A percentile compares a stretch with the other conserved stretches of the same genome.
Conservation (phyloP, 495 filamentous ascomycete species). For the Sporormia fimetaria region DNA sequence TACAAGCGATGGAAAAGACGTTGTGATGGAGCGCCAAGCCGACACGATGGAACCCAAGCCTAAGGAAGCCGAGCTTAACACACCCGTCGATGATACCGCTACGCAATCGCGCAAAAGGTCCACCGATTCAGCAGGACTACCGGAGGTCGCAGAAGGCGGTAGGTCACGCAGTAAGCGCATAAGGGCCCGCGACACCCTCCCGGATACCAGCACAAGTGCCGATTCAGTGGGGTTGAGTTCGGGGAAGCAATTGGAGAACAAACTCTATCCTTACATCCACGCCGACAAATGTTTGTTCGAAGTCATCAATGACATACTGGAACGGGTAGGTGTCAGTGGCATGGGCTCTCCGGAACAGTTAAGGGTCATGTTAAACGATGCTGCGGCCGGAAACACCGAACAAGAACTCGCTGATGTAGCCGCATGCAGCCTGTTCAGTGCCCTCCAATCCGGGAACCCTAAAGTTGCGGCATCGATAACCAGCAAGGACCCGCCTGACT, state of each 20-base stretch:
- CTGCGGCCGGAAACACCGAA: not conserved
- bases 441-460: constrained; percentile 5
- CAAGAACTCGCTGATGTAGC: constrained; percentile 10
- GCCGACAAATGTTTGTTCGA: constrained; percentile 70
- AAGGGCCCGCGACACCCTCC: constrained; percentile 61
- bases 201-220: constrained; percentile 37
- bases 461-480: constrained; percentile 15
- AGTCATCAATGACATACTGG: constrained; percentile 52
- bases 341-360: constrained; percentile 29
- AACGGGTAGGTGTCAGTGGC: constrained; percentile 50
- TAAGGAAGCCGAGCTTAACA: constrained; percentile 7
- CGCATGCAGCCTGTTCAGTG: constrained; percentile 17
- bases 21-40: constrained; percentile 12
- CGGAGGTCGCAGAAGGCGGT: constrained; percentile 44
- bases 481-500: constrained; percentile 17
- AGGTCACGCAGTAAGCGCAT: constrained; percentile 74
- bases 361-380: constrained; percentile 8
- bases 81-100: constrained; percentile 6
- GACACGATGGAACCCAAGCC: constrained; percentile 9
- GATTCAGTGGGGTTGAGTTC: constrained; percentile 52
- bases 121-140: constrained; percentile 49
- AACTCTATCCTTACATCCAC: constrained; percentile 53
- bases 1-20: constrained; percentile 4
- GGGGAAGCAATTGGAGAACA: constrained; percentile 60
- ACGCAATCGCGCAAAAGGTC: constrained; percentile 48